Percentiles rank a stretch among this genome's conserved stretches.
Conservation (phyloP, 352 stramenopile genomes). For the Globisporangium solare region DNA sequence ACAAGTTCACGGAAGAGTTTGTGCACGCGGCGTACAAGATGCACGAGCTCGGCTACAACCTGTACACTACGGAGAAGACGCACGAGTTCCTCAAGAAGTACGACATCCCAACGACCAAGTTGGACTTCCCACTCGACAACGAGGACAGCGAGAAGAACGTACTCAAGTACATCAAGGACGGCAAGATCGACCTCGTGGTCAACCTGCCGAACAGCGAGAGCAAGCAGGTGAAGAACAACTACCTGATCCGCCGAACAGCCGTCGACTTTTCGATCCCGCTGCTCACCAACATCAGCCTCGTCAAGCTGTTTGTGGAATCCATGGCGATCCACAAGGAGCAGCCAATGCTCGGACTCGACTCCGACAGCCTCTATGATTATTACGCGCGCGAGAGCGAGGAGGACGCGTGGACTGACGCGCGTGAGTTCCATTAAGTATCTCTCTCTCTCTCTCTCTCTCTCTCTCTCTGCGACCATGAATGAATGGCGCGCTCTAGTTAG, state of each 20-base stretch:
- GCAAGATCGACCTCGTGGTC: constrained; percentile 93
- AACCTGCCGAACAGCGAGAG: constrained; percentile 90
- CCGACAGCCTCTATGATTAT: constrained; percentile 97
- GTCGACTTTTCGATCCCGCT: constrained; percentile 92
- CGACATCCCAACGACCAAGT: constrained; percentile 81
- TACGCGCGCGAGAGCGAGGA: constrained; percentile 92
- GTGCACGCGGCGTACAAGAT: constrained; percentile 95
- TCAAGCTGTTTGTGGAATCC: constrained; percentile 91
- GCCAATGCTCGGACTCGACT: constrained; percentile 90
- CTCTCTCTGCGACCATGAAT: neutral
- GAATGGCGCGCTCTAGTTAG: neutral
- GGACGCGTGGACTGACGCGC: constrained; percentile 92
- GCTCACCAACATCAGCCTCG: constrained; percentile 89
- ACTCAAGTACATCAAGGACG: constrained; percentile 91
- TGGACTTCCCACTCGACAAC: constrained; percentile 65
- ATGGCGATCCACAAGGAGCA: constrained; percentile 92
- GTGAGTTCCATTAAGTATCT: constrained; percentile 93
- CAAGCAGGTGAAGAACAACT: constrained; percentile 90
- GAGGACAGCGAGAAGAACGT: constrained; percentile 67
- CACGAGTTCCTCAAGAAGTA: constrained; percentile 87
- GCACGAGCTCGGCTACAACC: constrained; percentile 92
- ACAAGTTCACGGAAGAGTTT: constrained; percentile 93
- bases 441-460: neutral
- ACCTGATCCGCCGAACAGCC: constrained; percentile 89
- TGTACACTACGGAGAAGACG: constrained; percentile 94